Evolutionary conservation across 2,329 filamentous ascomycete genomes (phyloP).

Genomic region (Fusarium staphyleae): DNA sequence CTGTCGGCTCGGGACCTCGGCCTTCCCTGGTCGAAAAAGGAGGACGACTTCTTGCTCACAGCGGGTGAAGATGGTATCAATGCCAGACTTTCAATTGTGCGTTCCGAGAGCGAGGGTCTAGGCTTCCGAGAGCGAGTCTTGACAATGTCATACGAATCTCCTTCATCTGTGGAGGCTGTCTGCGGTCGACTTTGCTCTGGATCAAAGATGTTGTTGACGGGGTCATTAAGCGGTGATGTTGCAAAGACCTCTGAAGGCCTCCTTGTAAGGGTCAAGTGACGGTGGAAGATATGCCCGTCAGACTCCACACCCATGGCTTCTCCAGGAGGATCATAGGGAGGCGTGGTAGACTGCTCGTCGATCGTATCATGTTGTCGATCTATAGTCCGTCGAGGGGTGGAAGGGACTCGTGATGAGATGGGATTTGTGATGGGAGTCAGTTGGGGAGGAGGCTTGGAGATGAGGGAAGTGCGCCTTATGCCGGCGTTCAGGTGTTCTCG

Average conservation of each 20-base stretch:
- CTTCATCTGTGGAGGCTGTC: constrained; percentile 34
- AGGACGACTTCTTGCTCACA: constrained; percentile 69
- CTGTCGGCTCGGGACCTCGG: constrained; percentile 57
- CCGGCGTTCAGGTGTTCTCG: constrained; percentile 48
- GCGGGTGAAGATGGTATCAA: constrained; percentile 80
- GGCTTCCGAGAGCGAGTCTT: constrained; percentile 41
- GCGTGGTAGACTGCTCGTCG: constrained; percentile 38
- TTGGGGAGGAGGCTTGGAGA: constrained; percentile 28
- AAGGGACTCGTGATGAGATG: constrained; percentile 24
- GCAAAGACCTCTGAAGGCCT: constrained; percentile 42
- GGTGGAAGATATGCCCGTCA: constrained; percentile 36
- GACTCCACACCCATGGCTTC: constrained; percentile 31
- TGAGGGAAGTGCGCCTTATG: constrained; percentile 32
- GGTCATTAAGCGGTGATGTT: constrained; percentile 36
- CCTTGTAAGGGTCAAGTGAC: constrained; percentile 44
- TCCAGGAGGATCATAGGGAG: constrained; percentile 34
- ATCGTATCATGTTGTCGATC: constrained; percentile 32
- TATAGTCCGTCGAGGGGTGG: constrained; percentile 29
- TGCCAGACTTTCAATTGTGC: constrained; percentile 85
- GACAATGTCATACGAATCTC: constrained; percentile 28
- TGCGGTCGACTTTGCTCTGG: constrained; percentile 19
- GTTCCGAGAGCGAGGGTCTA: constrained; percentile 74
- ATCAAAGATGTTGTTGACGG: constrained; percentile 28
- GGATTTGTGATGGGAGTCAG: constrained; percentile 25
- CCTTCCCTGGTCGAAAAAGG: constrained; percentile 74